phyloP scores from a whole-genome alignment of 805 yeast genomes.

The Yamadazyma sp. region DNA sequence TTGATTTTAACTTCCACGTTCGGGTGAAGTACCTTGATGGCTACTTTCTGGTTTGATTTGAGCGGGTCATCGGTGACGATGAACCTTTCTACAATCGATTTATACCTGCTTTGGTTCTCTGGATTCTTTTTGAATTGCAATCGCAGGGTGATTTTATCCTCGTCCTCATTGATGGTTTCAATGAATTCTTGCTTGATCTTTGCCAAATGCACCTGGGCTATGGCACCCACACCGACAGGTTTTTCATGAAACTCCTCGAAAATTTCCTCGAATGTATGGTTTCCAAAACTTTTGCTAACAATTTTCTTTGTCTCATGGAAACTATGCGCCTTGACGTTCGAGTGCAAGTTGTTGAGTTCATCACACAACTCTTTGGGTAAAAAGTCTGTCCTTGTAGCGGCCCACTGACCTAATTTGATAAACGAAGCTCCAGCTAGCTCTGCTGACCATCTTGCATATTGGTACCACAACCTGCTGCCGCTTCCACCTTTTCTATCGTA shows the following conservation, averaged over 20 bases:
- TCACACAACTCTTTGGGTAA: conserved; percentile 78
- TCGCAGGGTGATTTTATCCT: conserved; percentile 20
- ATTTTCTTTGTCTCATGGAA: conserved; percentile 57
- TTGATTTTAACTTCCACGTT: conserved; percentile 66
- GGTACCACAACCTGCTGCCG: conserved; percentile 75
- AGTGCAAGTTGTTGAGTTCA: conserved; percentile 74
- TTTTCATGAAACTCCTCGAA: conserved; percentile 73
- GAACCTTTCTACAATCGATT: conserved; percentile 29
- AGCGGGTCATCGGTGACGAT: conserved; percentile 36
- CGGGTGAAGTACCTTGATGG: conserved; percentile 93
- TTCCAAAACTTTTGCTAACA: conserved; percentile 56
- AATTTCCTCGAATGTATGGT: conserved; percentile 61
- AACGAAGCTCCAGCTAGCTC: conserved; percentile 92
- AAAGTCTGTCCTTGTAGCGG: conserved; percentile 93
- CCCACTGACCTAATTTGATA: conserved; percentile 96
- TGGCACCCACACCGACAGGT: conserved; percentile 97
- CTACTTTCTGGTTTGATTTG: conserved; percentile 60
- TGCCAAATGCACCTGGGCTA: conserved; percentile 91
- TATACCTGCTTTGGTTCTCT: conserved; percentile 14
- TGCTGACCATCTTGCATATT: conserved; percentile 58
- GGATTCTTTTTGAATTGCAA: conserved; percentile 14
- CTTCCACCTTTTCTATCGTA: conserved; percentile 46
- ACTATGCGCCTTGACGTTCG: conserved; percentile 77
- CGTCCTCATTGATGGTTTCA: conserved; percentile 31
- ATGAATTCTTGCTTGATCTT: conserved; percentile 52